A percentile compares a stretch with the other conserved stretches of the same genome.
These are phyloP conservation scores for Brasilioporus rufonigricans DNA, from an alignment of 768 basidiomycete genomes.

Conservation along the genomic window DNA sequence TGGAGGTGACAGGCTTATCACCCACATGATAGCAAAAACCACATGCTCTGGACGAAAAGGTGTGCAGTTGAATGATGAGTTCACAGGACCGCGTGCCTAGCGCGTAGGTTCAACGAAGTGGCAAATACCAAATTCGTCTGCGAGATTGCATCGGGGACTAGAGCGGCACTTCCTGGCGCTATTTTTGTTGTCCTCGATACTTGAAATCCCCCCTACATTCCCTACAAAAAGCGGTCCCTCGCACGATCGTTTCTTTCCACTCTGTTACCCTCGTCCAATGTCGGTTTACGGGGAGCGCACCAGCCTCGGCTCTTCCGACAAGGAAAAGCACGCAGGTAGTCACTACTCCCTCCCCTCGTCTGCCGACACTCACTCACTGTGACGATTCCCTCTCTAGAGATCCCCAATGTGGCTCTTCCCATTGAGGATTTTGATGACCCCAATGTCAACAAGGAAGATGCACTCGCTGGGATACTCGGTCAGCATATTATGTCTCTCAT, in stretches of 20 bases:
- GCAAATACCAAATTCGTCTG: background rate
- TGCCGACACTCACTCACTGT: background rate
- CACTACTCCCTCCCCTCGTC: background rate
- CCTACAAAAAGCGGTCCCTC: slow-evolving; percentile 15
- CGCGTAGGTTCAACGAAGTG: background rate
- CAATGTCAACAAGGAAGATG: slow-evolving; percentile 30
- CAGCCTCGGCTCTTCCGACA: slow-evolving; percentile 21
- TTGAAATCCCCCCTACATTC: background rate
- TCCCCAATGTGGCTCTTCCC: slow-evolving; percentile 1
- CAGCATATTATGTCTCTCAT: background rate
- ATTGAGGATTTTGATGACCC: slow-evolving; percentile 35
- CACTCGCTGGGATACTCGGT: slow-evolving; percentile 21
- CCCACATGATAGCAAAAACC: slow-evolving; percentile 3
- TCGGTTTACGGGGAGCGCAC: slow-evolving; percentile 17
- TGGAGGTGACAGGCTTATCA: slow-evolving; percentile 4
- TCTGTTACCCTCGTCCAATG: slow-evolving; percentile 12
- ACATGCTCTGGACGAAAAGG: background rate
- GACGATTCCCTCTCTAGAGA: slow-evolving; percentile 1
- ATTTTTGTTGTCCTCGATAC: background rate
- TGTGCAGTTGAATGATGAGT: background rate
- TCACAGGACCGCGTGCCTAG: background rate
- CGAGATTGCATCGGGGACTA: background rate
- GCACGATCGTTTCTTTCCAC: background rate
- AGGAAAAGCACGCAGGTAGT: slow-evolving; percentile 22
- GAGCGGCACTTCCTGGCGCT: background rate